Evolutionary conservation across 1,139 yeast species (phyloP).

Genomic region (Yamadazyma triangularis): DNA sequence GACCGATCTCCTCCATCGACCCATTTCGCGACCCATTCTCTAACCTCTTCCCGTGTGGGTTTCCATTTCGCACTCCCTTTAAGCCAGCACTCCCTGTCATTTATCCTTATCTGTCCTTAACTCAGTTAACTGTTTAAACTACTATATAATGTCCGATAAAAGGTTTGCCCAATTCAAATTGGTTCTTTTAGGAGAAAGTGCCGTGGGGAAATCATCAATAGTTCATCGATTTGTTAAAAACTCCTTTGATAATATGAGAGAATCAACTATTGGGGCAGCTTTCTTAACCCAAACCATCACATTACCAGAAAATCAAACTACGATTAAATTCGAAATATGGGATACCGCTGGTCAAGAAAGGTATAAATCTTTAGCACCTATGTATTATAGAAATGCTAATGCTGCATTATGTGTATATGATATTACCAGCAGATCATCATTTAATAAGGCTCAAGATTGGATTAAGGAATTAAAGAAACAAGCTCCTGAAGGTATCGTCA

Average conservation of each 20-base stretch:
- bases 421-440: conserved; percentile 48
- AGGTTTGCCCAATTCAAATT: conserved; percentile 42
- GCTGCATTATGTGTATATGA: conserved; percentile 36
- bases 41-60: too few species aligned
- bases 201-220: conserved; percentile 46
- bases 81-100: too few species aligned
- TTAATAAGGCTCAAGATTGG: conserved; percentile 92
- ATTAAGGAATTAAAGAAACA: conserved; percentile 90
- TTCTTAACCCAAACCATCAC: conserved; percentile 85
- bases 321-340: conserved; percentile 45
- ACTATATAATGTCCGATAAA: conserved; percentile 3
- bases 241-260: conserved; percentile 90
- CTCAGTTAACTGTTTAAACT: too few species aligned
- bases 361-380: conserved; percentile 43
- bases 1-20: too few species aligned
- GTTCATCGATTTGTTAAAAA: conserved; percentile 53
- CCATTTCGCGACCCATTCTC: too few species aligned
- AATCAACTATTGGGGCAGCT: conserved; percentile 97
- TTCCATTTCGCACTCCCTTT: too few species aligned
- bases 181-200: conserved; percentile 45
- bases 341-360: conserved; percentile 51
- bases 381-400: conserved; percentile 45
- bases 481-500: conserved; percentile 78
- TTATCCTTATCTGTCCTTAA: too few species aligned
- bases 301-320: conserved; percentile 30